Evolutionary conservation across 345 rosid species (phyloP).

Genomic region (Microcos paniculata): DNA sequence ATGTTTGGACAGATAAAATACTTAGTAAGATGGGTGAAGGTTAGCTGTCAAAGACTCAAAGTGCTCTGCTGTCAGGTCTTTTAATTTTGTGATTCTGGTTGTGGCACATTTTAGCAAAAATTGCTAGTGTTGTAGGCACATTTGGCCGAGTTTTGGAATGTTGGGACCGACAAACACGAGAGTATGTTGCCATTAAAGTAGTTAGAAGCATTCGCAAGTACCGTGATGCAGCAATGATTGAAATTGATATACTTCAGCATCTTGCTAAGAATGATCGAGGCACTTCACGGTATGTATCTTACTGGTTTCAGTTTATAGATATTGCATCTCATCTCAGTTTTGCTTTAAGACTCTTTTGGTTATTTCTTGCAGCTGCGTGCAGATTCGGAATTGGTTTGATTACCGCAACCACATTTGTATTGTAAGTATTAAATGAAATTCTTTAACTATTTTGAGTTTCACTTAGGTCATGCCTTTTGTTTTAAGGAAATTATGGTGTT

Average conservation of each 20-base stretch:
- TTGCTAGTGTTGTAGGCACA: constrained; percentile 59
- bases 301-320: constrained; percentile 22
- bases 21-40: constrained; percentile 89
- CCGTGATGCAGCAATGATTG: constrained; percentile 77
- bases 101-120: constrained; percentile 43
- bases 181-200: constrained; percentile 63
- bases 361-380: constrained; percentile 63
- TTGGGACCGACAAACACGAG: constrained; percentile 70
- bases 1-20: constrained; percentile 52
- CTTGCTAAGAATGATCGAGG: constrained; percentile 54
- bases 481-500: background rate
- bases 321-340: background rate
- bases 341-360: background rate
- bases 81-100: constrained; percentile 54
- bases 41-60: constrained; percentile 65
- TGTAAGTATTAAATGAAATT: constrained; percentile 46
- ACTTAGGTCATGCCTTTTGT: background rate
- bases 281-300: constrained; percentile 46
- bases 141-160: constrained; percentile 88
- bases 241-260: constrained; percentile 63
- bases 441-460: background rate
- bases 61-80: constrained; percentile 54
- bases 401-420: constrained; percentile 74
- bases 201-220: constrained; percentile 60
- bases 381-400: constrained; percentile 72